These are phyloP conservation scores for Corrigiola litoralis DNA, from an alignment of 179 eudicot species.

Conservation along the genomic window DNA sequence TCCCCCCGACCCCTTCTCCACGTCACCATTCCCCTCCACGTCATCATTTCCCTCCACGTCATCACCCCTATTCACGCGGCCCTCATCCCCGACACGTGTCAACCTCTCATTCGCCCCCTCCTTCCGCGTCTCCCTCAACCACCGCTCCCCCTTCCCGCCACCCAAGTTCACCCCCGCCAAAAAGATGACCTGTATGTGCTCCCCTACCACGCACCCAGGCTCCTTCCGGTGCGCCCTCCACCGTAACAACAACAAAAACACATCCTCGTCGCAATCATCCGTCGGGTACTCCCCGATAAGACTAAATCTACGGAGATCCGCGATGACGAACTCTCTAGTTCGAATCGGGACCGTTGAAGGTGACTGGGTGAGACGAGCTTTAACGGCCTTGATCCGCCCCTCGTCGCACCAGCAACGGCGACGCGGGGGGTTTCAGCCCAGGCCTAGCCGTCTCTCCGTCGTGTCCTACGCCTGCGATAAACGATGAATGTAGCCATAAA, in stretches of 20 bases:
- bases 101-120: slow-evolving; percentile 34
- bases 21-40: slow-evolving; percentile 39
- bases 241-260: slow-evolving; percentile 31
- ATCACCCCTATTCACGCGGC: slow-evolving; percentile 20
- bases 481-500: too few relatives aligned
- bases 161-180: slow-evolving; percentile 34
- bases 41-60: slow-evolving; percentile 27
- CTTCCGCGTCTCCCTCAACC: slow-evolving; percentile 45
- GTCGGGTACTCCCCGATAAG: slow-evolving; percentile 47
- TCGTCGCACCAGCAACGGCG: slow-evolving; percentile 80
- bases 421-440: slow-evolving; percentile 53
- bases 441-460: slow-evolving; percentile 64
- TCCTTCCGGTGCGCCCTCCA: slow-evolving; percentile 79
- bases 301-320: slow-evolving; percentile 70
- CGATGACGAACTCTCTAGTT: slow-evolving; percentile 91
- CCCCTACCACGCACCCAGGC: slow-evolving; percentile 88
- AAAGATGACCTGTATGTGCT: slow-evolving; percentile 81
- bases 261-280: not conserved
- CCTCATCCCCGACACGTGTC: slow-evolving; percentile 63
- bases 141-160: slow-evolving; percentile 48
- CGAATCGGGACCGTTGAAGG: slow-evolving; percentile 92
- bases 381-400: slow-evolving; percentile 78
- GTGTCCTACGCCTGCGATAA: slow-evolving; percentile 68
- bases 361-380: slow-evolving; percentile 70
- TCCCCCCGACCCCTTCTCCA: too few relatives aligned